phyloP scores from a whole-genome alignment of 2,329 filamentous ascomycete genomes.

The Colletotrichum tabaci region DNA sequence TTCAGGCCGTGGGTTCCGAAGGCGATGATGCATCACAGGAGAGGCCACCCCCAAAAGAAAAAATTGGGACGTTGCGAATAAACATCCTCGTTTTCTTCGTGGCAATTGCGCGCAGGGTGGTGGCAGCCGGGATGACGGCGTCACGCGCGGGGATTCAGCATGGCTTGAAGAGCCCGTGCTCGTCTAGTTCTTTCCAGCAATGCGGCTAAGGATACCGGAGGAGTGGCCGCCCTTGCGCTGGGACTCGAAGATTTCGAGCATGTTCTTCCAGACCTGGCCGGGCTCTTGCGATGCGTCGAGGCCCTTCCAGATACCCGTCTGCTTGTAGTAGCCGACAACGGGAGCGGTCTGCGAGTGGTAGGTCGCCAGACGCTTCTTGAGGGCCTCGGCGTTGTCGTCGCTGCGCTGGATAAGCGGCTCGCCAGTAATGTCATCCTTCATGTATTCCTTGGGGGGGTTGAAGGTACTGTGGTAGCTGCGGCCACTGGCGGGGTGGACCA shows the following conservation, averaged over 20 bases:
- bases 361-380: slow-evolving; percentile 93
- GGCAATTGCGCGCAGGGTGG: slow-evolving; percentile 2
- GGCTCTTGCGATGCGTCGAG: slow-evolving; percentile 98
- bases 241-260: slow-evolving; percentile 84
- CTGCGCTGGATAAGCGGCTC: slow-evolving; percentile 96
- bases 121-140: neutral
- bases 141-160: neutral
- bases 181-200: slow-evolving; percentile 50
- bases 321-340: slow-evolving; percentile 96
- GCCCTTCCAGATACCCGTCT: slow-evolving; percentile 95
- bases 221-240: slow-evolving; percentile 48
- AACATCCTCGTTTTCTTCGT: slow-evolving; percentile 14
- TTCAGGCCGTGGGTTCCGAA: slow-evolving; percentile 20
- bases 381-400: slow-evolving; percentile 95
- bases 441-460: slow-evolving; percentile 94
- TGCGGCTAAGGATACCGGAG: slow-evolving; percentile 58
- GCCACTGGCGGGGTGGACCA: slow-evolving; percentile 95
- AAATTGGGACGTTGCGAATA: slow-evolving; percentile 2
- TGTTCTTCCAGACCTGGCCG: slow-evolving; percentile 93
- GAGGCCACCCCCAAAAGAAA: neutral
- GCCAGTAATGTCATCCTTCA: slow-evolving; percentile 97
- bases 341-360: slow-evolving; percentile 96
- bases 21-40: neutral
- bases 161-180: slow-evolving; percentile 11
- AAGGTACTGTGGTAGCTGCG: slow-evolving; percentile 99